Percentiles rank a stretch among this genome's conserved stretches.
These are phyloP conservation scores for Lobulomyces angularis DNA, from an alignment of 192 early-diverging fungal species.

Conservation along the genomic window DNA sequence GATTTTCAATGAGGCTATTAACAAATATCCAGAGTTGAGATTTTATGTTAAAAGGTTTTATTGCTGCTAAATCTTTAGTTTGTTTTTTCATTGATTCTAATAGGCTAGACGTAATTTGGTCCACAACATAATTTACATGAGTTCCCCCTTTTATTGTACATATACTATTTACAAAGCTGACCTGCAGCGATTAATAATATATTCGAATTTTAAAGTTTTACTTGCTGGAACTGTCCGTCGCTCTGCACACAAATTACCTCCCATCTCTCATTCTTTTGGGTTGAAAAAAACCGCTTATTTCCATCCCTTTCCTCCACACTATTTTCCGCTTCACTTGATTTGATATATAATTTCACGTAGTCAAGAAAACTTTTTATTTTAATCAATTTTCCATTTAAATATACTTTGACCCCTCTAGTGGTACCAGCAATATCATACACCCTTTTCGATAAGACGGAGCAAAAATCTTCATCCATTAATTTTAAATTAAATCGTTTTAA, in stretches of 20 bases:
- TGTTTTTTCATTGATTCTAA: not conserved
- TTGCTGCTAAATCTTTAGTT: not conserved
- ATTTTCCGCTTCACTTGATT: constrained; percentile 4
- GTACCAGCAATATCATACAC: constrained; percentile 6
- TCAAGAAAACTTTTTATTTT: constrained; percentile 3
- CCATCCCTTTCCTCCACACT: constrained; percentile 4
- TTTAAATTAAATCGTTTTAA: constrained; percentile 2
- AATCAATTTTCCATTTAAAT: constrained; percentile 6
- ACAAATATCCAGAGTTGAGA: constrained; percentile 3
- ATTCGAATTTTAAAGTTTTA: not conserved
- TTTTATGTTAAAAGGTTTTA: constrained; percentile 2
- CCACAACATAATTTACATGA: constrained; percentile 2
- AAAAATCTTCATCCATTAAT: constrained; percentile 4
- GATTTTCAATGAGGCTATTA: constrained; percentile 3
- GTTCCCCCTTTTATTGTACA: constrained; percentile 2
- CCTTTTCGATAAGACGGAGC: constrained; percentile 1
- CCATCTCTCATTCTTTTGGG: constrained; percentile 3
- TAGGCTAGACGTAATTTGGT: constrained; percentile 3
- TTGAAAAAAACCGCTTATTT: constrained; percentile 1
- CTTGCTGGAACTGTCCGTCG: constrained; percentile 5
- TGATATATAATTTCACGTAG: constrained; percentile 1
- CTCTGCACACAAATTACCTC: not conserved
- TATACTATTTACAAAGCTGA: constrained; percentile 1
- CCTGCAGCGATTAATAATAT: not conserved
- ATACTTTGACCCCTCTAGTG: not conserved